Conservation (phyloP, 2,329 filamentous ascomycete species). For the Botrytis medusae region DNA sequence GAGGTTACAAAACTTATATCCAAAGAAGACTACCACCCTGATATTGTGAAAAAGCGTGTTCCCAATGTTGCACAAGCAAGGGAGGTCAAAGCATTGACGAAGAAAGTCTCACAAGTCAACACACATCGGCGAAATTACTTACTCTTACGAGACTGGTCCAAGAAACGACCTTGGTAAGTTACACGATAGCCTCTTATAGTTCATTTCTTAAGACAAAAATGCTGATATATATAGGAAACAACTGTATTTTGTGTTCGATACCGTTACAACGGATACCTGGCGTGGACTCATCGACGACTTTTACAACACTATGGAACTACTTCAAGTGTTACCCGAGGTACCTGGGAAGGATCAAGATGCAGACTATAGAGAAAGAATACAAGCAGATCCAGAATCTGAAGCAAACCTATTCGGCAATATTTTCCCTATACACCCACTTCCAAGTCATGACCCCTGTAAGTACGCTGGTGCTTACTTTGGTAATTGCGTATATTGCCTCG, state of each 20-base stretch:
- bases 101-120: conserved; percentile 25
- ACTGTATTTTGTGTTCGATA: conserved; percentile 27
- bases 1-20: background rate
- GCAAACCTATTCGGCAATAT: conserved; percentile 5
- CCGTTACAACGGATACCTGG: conserved; percentile 13
- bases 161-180: conserved; percentile 27
- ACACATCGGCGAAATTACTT: conserved; percentile 25
- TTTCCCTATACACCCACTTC: conserved; percentile 15
- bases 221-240: conserved; percentile 24
- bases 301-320: conserved; percentile 17
- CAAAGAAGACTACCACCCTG: background rate
- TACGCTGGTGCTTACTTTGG: background rate
- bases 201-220: background rate
- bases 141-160: conserved; percentile 28
- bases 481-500: conserved; percentile 22
- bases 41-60: background rate
- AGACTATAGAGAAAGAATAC: background rate
- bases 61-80: background rate
- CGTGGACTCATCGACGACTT: conserved; percentile 18
- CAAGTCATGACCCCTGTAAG: conserved; percentile 3
- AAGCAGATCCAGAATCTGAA: conserved; percentile 8
- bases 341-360: background rate
- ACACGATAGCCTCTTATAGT: background rate
- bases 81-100: background rate
- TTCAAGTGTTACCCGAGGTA: background rate